Conservation (phyloP, 192 early-diverging fungal genomes). For the Coemansia sp. region DNA sequence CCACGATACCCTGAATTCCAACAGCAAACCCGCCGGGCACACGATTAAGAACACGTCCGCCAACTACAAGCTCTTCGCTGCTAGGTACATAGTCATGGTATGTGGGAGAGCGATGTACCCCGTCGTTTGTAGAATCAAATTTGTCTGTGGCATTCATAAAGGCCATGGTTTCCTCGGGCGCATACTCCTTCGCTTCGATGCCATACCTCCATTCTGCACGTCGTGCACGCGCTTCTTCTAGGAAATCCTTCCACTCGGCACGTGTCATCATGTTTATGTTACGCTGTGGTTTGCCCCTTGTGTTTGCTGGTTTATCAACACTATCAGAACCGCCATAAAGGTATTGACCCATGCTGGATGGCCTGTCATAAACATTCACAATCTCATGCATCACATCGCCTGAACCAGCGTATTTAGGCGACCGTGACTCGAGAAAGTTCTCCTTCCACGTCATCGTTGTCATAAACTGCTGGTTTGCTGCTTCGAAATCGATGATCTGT, state of each 20-base stretch:
- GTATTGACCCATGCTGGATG: background rate
- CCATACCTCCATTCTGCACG: constrained; percentile 57
- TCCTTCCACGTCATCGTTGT: constrained; percentile 70
- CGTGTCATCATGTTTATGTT: constrained; percentile 63
- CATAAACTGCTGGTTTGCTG: constrained; percentile 61
- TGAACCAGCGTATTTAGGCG: constrained; percentile 31
- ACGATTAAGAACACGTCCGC: constrained; percentile 66
- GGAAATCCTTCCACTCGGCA: constrained; percentile 62
- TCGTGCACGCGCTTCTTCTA: constrained; percentile 58
- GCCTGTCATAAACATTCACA: constrained; percentile 3
- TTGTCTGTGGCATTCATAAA: constrained; percentile 49
- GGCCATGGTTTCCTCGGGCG: constrained; percentile 37
- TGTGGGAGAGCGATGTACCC: constrained; percentile 55
- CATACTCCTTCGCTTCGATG: constrained; percentile 39
- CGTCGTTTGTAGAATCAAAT: constrained; percentile 30
- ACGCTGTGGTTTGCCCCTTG: constrained; percentile 24
- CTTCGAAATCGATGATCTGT: constrained; percentile 67
- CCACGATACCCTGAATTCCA: constrained; percentile 68
- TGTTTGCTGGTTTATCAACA: background rate
- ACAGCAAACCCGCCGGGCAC: constrained; percentile 53
- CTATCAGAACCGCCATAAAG: background rate
- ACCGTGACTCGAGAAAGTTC: constrained; percentile 65
- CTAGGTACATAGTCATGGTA: constrained; percentile 56
- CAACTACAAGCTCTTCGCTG: constrained; percentile 49
- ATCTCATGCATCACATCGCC: constrained; percentile 40